A percentile compares a stretch with the other conserved stretches of the same genome.
Conservation (phyloP, 108 stramenopile species). For the Cyclotella kingstonii region DNA sequence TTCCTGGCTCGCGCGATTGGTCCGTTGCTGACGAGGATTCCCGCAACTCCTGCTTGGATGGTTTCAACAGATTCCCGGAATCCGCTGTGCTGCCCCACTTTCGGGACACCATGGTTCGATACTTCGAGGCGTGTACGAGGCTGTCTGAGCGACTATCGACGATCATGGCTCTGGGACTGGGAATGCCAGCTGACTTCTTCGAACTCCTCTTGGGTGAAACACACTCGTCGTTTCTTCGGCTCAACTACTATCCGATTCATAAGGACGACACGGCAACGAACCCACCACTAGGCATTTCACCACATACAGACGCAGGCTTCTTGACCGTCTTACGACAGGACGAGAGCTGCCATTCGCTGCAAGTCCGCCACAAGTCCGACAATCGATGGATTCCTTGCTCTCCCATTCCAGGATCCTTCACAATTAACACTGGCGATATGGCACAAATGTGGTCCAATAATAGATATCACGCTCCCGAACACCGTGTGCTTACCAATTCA, state of each 20-base stretch:
- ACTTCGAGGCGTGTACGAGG: slow-evolving; percentile 67
- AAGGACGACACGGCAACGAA: background rate
- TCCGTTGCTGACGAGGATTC: slow-evolving; percentile 48
- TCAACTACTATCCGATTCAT: slow-evolving; percentile 80
- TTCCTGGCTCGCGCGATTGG: slow-evolving; percentile 71
- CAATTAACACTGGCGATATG: slow-evolving; percentile 95
- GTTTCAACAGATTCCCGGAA: slow-evolving; percentile 82
- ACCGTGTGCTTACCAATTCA: slow-evolving; percentile 82
- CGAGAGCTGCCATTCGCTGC: slow-evolving; percentile 73
- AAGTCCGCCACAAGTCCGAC: slow-evolving; percentile 60
- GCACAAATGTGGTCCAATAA: slow-evolving; percentile 92
- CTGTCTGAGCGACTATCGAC: slow-evolving; percentile 63
- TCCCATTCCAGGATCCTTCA: slow-evolving; percentile 79
- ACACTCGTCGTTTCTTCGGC: slow-evolving; percentile 83
- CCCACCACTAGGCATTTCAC: slow-evolving; percentile 66
- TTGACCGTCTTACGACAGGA: slow-evolving; percentile 89
- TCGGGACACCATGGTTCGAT: slow-evolving; percentile 53
- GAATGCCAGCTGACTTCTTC: slow-evolving; percentile 17
- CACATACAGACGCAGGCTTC: slow-evolving; percentile 91
- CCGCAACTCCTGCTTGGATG: slow-evolving; percentile 79
- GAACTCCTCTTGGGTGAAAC: slow-evolving; percentile 44
- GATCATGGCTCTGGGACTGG: slow-evolving; percentile 64
- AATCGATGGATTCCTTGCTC: slow-evolving; percentile 63
- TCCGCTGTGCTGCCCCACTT: slow-evolving; percentile 57
- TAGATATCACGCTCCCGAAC: slow-evolving; percentile 79